phyloP scores from a whole-genome alignment of 495 filamentous ascomycete species.

The Tuber brumale region DNA sequence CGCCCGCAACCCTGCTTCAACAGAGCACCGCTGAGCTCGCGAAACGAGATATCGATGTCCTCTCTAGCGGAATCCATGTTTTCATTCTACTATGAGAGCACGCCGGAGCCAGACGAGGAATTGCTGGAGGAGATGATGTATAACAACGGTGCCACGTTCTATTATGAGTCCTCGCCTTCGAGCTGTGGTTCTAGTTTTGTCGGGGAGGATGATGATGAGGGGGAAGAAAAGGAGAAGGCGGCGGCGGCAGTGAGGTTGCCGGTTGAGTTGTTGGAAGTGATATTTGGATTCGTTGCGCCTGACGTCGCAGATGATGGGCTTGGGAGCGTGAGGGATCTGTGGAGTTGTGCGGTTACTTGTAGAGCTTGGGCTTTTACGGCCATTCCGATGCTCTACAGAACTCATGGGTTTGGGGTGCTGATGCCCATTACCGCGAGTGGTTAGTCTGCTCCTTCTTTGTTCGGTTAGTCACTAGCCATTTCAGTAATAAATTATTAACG shows the following conservation, averaged over 20 bases:
- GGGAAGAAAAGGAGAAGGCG: constrained; percentile 8
- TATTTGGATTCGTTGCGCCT: constrained; percentile 36
- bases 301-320: constrained; percentile 30
- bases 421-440: constrained; percentile 30
- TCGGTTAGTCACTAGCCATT: not conserved
- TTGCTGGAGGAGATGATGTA: constrained; percentile 17
- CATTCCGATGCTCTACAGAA: constrained; percentile 37
- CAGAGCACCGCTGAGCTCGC: not conserved
- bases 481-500: not conserved
- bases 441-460: not conserved
- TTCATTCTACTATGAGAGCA: constrained; percentile 33
- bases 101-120: constrained; percentile 28
- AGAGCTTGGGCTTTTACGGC: constrained; percentile 35
- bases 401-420: constrained; percentile 38
- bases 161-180: constrained; percentile 30
- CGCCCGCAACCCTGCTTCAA: not conserved
- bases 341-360: constrained; percentile 40
- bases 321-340: constrained; percentile 27
- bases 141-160: constrained; percentile 30
- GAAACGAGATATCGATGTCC: constrained; percentile 21
- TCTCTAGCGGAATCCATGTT: constrained; percentile 30
- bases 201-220: not conserved
- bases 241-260: constrained; percentile 28
- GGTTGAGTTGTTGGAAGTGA: constrained; percentile 38
- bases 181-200: constrained; percentile 14